phyloP scores from a whole-genome alignment of 208 protist genomes.

The Leishmania tropica region DNA sequence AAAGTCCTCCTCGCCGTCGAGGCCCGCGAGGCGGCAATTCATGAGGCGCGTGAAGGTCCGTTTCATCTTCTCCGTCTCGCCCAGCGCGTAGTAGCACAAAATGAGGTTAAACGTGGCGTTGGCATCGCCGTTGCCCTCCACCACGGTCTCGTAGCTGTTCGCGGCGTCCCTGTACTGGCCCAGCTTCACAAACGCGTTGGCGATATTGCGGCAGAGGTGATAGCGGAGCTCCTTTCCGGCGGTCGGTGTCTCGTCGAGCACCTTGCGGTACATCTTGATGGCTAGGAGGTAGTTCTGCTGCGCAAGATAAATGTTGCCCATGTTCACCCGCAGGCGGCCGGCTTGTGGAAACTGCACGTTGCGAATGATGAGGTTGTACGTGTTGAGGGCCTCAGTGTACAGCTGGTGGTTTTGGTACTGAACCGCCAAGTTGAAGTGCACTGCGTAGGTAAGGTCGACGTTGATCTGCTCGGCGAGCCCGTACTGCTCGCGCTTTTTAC shows the following conservation, averaged over 20 bases:
- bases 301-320: conserved; percentile 98
- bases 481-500: conserved; percentile 91
- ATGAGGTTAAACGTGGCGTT: conserved; percentile 96
- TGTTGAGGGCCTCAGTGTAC: conserved; percentile 96
- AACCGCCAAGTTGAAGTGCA: conserved; percentile 96
- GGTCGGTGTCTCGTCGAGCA: conserved; percentile 94
- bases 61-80: conserved; percentile 95
- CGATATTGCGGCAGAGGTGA: conserved; percentile 97
- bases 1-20: conserved; percentile 80
- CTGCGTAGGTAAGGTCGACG: conserved; percentile 95
- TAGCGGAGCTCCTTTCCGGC: conserved; percentile 93
- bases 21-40: conserved; percentile 61
- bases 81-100: conserved; percentile 97
- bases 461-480: conserved; percentile 94
- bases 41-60: conserved; percentile 92
- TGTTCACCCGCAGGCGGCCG: conserved; percentile 96
- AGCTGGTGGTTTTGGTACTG: conserved; percentile 96
- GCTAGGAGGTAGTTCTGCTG: conserved; percentile 96
- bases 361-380: conserved; percentile 95
- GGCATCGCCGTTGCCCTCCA: conserved; percentile 92
- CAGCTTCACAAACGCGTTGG: conserved; percentile 95
- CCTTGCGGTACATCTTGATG: conserved; percentile 97
- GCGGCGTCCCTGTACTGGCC: conserved; percentile 97
- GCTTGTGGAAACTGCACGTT: conserved; percentile 95
- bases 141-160: conserved; percentile 93